A percentile compares a stretch with the other conserved stretches of the same genome.
These are phyloP conservation scores for Carex littledalei DNA, from an alignment of 176 grass and related monocot genomes.

Conservation along the genomic window DNA sequence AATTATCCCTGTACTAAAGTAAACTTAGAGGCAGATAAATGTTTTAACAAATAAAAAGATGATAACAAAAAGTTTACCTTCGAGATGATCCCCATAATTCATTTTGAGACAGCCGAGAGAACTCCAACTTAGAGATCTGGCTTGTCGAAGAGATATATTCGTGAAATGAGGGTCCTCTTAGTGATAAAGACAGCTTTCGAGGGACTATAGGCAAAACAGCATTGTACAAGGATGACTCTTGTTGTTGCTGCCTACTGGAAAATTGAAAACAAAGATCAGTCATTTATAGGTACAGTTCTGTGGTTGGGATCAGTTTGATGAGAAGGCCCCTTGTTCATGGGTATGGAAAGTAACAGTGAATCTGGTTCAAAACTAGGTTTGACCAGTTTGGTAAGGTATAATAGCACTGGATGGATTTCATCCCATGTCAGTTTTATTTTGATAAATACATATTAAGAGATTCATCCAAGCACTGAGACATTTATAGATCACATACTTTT, in stretches of 20 bases:
- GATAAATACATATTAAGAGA: background rate
- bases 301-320: background rate
- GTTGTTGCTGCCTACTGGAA: conserved; percentile 42
- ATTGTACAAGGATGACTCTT: conserved; percentile 38
- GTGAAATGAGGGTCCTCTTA: conserved; percentile 66
- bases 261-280: background rate
- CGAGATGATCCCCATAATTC: conserved; percentile 26
- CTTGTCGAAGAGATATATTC: conserved; percentile 74
- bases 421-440: background rate
- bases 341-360: background rate
- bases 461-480: background rate
- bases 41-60: background rate
- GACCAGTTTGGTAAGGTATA: background rate
- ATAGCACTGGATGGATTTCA: background rate
- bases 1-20: background rate
- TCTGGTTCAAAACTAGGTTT: background rate
- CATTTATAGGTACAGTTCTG: background rate
- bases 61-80: conserved; percentile 36
- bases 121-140: conserved; percentile 68
- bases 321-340: background rate
- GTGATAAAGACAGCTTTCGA: conserved; percentile 51
- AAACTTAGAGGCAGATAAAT: background rate
- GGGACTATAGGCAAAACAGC: conserved; percentile 49
- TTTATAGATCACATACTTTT: background rate
- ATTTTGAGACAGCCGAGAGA: conserved; percentile 47